A percentile compares a stretch with the other conserved stretches of the same genome.
These are phyloP conservation scores for Begonia masoniana DNA, from an alignment of 306 rosid genomes.

Conservation along the genomic window DNA sequence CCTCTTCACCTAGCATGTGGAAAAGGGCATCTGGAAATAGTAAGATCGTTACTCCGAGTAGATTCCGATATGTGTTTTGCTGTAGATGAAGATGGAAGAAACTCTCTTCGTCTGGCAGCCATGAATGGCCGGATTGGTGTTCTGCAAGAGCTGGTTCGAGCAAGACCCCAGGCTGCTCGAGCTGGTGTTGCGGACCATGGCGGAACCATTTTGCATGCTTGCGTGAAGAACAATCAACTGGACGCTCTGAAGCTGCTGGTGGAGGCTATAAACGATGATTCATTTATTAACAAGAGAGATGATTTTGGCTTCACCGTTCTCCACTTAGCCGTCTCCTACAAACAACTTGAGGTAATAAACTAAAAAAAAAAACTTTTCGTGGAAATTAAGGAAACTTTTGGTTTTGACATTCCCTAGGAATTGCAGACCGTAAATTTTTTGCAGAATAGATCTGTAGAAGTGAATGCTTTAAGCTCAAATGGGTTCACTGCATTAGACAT, in stretches of 20 bases:
- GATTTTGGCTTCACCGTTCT: constrained; percentile 18
- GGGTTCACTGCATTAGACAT: constrained; percentile 17
- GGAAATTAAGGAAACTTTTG: no score
- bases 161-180: constrained; percentile 8
- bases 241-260: constrained; percentile 8
- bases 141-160: constrained; percentile 9
- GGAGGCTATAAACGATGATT: constrained; percentile 6
- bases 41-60: neutral
- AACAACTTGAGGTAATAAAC: constrained; percentile 8
- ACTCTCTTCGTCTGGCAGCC: constrained; percentile 13
- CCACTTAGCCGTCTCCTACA: constrained; percentile 14
- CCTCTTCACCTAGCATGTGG: constrained; percentile 21
- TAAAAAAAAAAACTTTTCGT: no score
- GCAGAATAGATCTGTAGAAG: constrained; percentile 4
- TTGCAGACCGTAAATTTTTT: constrained; percentile 12
- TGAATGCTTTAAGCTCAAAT: constrained; percentile 10
- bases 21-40: constrained; percentile 8
- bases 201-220: constrained; percentile 10
- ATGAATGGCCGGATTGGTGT: constrained; percentile 8
- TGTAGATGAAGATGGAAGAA: constrained; percentile 6
- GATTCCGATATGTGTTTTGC: constrained; percentile 7
- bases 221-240: constrained; percentile 14
- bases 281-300: constrained; percentile 9
- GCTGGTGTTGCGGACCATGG: constrained; percentile 5
- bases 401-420: neutral